These are phyloP conservation scores for Saksenaea oblongispora DNA, from an alignment of 371 early-diverging fungal genomes.

Conservation along the genomic window DNA sequence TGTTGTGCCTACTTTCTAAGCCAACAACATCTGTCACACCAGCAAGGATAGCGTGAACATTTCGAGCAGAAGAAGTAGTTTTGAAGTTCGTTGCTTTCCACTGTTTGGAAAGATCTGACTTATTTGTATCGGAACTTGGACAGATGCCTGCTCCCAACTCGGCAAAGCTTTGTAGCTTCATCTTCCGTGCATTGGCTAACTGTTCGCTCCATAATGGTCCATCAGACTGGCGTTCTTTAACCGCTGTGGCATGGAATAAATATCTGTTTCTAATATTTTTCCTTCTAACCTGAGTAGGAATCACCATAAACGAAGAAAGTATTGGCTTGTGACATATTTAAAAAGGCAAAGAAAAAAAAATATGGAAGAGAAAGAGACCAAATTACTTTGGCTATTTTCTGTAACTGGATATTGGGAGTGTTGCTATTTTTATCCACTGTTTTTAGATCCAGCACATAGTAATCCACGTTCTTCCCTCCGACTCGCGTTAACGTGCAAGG, in stretches of 20 bases:
- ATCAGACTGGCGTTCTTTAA: conserved; percentile 28
- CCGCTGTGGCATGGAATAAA: conserved; percentile 5
- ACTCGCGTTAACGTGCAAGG: not conserved
- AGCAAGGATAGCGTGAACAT: conserved; percentile 35
- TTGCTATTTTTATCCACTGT: not conserved
- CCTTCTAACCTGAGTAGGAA: conserved; percentile 53
- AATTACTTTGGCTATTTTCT: not conserved
- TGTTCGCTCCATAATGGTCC: conserved; percentile 46
- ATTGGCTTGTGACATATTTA: conserved; percentile 80
- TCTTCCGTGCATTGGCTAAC: conserved; percentile 30
- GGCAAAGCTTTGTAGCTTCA: conserved; percentile 30
- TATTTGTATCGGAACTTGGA: conserved; percentile 4
- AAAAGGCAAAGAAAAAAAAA: conserved; percentile 28
- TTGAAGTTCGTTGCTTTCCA: not conserved
- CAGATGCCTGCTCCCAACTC: conserved; percentile 29
- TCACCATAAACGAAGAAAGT: conserved; percentile 26
- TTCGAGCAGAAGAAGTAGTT: not conserved
- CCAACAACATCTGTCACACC: conserved; percentile 37
- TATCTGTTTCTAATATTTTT: not conserved
- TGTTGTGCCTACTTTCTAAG: conserved; percentile 13
- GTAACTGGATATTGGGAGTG: not conserved
- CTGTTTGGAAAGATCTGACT: conserved; percentile 7
- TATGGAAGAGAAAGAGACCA: not conserved
- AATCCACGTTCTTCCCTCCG: not conserved
- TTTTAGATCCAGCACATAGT: not conserved